A percentile compares a stretch with the other conserved stretches of the same genome.
phyloP scores from a whole-genome alignment of 2,329 filamentous ascomycete genomes.

The Pseudogymnoascus sp. region DNA sequence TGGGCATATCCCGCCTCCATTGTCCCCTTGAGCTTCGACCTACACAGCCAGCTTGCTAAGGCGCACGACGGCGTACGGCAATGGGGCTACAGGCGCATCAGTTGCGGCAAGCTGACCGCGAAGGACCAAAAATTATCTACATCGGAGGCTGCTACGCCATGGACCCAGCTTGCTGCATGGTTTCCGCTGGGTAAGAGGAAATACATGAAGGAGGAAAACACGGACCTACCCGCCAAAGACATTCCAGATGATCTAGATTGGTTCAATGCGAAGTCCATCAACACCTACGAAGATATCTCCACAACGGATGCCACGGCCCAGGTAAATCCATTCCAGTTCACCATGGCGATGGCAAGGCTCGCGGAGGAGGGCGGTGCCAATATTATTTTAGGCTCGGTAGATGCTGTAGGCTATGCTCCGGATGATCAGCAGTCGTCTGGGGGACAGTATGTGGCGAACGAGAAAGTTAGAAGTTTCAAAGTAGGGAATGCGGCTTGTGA shows the following conservation, averaged over 20 bases:
- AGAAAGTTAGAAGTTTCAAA: constrained; percentile 39
- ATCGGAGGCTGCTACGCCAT: background rate
- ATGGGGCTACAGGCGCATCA: constrained; percentile 81
- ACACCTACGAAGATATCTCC: constrained; percentile 76
- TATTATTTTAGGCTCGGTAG: constrained; percentile 62
- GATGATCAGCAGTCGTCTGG: background rate
- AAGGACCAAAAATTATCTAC: constrained; percentile 19
- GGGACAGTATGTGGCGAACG: background rate
- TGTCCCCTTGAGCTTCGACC: constrained; percentile 74
- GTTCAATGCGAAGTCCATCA: constrained; percentile 61
- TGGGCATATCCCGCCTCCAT: constrained; percentile 87
- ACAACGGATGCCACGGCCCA: constrained; percentile 75
- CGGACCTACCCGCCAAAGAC: constrained; percentile 55
- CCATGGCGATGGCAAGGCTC: constrained; percentile 70
- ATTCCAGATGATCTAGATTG: constrained; percentile 78
- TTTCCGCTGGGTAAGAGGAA: constrained; percentile 9
- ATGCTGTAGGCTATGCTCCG: constrained; percentile 50
- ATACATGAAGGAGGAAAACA: constrained; percentile 39
- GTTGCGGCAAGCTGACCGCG: constrained; percentile 49
- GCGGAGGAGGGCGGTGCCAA: constrained; percentile 62
- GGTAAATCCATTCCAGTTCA: constrained; percentile 89
- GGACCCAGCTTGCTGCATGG: background rate
- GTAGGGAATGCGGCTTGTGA: background rate
- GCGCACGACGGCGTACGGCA: constrained; percentile 68
- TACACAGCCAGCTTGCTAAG: constrained; percentile 77